Evolutionary conservation across 2,329 filamentous ascomycete genomes (phyloP).

Genomic region (Penicillium sp.): DNA sequence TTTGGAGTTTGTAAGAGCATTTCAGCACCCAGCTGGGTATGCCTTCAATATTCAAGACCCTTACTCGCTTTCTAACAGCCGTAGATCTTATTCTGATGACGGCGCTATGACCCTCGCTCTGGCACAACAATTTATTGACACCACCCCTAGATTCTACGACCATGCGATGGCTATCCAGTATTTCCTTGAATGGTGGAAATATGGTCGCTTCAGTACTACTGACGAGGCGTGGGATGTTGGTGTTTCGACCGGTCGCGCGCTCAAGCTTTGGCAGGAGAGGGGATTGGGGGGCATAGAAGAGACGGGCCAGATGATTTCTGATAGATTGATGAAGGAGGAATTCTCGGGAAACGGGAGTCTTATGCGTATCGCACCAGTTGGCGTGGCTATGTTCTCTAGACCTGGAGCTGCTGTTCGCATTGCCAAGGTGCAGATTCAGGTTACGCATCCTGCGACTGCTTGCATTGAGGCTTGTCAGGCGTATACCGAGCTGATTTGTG

Average conservation of each 20-base stretch:
- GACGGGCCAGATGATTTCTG: constrained; percentile 20
- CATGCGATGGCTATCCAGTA: constrained; percentile 33
- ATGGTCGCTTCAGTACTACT: constrained; percentile 40
- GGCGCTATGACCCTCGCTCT: constrained; percentile 48
- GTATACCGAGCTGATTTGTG: constrained; percentile 36
- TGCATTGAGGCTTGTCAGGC: constrained; percentile 43
- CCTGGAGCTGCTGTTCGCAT: constrained; percentile 22
- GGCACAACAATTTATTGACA: constrained; percentile 39
- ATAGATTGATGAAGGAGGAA: constrained; percentile 15
- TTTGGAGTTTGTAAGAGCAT: constrained; percentile 35
- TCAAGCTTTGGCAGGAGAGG: constrained; percentile 33
- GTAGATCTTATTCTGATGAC: constrained; percentile 44
- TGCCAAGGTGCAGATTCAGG: constrained; percentile 27
- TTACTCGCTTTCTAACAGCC: neutral
- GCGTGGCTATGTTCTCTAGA: constrained; percentile 31
- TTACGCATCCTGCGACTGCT: constrained; percentile 41
- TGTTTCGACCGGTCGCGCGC: constrained; percentile 29
- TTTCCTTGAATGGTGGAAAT: constrained; percentile 39
- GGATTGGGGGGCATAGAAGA: neutral
- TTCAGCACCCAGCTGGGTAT: constrained; percentile 38
- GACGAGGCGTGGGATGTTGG: constrained; percentile 44
- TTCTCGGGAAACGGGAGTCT: constrained; percentile 43
- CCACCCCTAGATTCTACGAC: constrained; percentile 26
- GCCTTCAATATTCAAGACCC: neutral
- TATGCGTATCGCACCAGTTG: constrained; percentile 44